A percentile compares a stretch with the other conserved stretches of the same genome.
Conservation (phyloP, 768 basidiomycete species). For the Udeniomyces megalosporus region DNA sequence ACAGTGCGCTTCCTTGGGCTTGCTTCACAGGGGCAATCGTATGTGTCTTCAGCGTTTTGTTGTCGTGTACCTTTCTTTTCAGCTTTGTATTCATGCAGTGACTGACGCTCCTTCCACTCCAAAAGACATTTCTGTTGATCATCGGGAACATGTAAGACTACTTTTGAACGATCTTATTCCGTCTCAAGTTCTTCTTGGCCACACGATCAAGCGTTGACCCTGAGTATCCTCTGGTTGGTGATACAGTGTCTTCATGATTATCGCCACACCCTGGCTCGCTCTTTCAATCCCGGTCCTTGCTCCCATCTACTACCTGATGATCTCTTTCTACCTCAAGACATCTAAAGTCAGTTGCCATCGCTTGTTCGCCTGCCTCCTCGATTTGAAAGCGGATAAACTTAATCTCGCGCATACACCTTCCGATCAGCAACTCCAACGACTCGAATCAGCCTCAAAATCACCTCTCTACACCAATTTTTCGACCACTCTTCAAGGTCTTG, state of each 20-base stretch:
- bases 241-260: conserved; percentile 9
- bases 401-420: too few species aligned
- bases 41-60: too few species aligned
- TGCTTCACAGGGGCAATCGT: too few species aligned
- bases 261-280: conserved; percentile 12
- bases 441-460: conserved; percentile 3
- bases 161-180: too few species aligned
- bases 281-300: conserved; percentile 3
- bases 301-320: not conserved
- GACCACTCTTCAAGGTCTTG: not conserved
- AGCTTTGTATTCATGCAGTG: too few species aligned
- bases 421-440: conserved; percentile 2
- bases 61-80: not conserved
- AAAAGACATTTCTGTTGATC: too few species aligned
- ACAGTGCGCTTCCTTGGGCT: too few species aligned
- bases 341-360: not conserved
- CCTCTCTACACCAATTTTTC: conserved; percentile 4
- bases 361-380: not conserved
- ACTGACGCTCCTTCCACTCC: too few species aligned
- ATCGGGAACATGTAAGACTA: too few species aligned
- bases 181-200: not conserved
- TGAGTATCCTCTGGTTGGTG: too few species aligned
- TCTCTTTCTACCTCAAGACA: conserved; percentile 6
- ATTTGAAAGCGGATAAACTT: too few species aligned
- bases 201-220: not conserved